Percentiles rank a stretch among this genome's conserved stretches.
phyloP scores from a whole-genome alignment of 2,329 filamentous ascomycete species.

The Fusarium decemcellulare region DNA sequence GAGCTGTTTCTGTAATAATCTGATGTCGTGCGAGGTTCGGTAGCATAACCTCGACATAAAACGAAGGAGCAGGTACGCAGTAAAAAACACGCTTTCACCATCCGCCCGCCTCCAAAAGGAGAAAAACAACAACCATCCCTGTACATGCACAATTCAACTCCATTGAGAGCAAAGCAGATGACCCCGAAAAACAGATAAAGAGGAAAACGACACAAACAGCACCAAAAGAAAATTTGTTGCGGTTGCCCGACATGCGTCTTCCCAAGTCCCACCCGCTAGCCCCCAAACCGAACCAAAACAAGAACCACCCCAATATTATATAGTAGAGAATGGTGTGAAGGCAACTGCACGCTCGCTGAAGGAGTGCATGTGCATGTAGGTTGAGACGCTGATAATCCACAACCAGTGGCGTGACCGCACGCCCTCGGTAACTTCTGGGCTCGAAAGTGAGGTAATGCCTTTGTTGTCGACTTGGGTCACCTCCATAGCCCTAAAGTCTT shows the following conservation, averaged over 20 bases:
- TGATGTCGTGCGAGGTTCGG: conserved; percentile 20
- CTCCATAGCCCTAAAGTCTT: conserved; percentile 40
- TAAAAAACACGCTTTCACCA: conserved; percentile 36
- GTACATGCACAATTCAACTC: conserved; percentile 37
- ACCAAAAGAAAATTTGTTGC: conserved; percentile 35
- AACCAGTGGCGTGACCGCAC: conserved; percentile 4
- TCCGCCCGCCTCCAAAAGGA: conserved; percentile 15
- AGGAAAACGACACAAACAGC: conserved; percentile 24
- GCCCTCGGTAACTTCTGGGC: conserved; percentile 3
- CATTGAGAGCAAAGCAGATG: conserved; percentile 23
- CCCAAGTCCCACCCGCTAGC: conserved; percentile 41
- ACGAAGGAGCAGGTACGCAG: conserved; percentile 17
- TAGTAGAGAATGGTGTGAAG: conserved; percentile 29
- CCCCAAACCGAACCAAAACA: conserved; percentile 34
- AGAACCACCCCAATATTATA: conserved; percentile 42
- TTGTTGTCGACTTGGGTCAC: conserved; percentile 16
- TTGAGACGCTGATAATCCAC: conserved; percentile 17
- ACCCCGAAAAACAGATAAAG: conserved; percentile 18
- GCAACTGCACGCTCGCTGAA: conserved; percentile 5
- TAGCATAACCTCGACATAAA: conserved; percentile 17
- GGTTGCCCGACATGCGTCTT: conserved; percentile 49
- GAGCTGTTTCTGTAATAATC: conserved; percentile 27
- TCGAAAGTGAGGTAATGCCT: conserved; percentile 14
- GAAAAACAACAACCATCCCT: conserved; percentile 16
- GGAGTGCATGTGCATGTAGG: not conserved